Percentiles rank a stretch among this genome's conserved stretches.
Evolutionary conservation across 2,329 filamentous ascomycete species (phyloP).

Genomic region (Magnaporthales sp.): DNA sequence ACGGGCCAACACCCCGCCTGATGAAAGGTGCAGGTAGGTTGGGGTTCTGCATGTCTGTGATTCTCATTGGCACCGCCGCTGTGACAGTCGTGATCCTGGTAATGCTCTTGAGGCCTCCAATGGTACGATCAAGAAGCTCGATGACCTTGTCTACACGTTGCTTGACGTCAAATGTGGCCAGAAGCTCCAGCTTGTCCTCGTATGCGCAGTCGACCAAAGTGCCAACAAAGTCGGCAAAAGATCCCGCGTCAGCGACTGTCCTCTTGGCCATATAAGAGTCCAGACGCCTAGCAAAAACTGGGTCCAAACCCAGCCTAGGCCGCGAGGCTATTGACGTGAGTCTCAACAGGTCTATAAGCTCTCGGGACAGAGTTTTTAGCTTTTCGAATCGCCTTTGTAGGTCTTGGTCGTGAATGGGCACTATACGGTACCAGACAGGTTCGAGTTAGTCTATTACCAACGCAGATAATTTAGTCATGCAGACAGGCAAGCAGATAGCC

Average conservation of each 20-base stretch:
- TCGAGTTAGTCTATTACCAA: background rate
- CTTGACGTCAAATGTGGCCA: constrained; percentile 73
- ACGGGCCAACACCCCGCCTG: constrained; percentile 19
- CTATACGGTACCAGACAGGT: constrained; percentile 17
- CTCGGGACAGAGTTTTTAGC: constrained; percentile 75
- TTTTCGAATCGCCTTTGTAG: constrained; percentile 66
- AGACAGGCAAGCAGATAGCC: background rate
- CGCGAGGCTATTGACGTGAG: constrained; percentile 78
- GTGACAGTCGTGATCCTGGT: constrained; percentile 76
- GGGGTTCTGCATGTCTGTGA: constrained; percentile 41
- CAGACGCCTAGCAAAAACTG: constrained; percentile 75
- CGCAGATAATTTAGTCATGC: background rate
- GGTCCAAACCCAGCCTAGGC: constrained; percentile 61
- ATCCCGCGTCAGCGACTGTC: constrained; percentile 71
- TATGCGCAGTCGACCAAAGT: constrained; percentile 82
- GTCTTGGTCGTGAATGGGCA: constrained; percentile 40
- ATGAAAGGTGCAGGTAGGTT: constrained; percentile 12
- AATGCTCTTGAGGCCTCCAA: constrained; percentile 75
- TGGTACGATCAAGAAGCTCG: constrained; percentile 74
- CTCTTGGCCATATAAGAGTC: constrained; percentile 83
- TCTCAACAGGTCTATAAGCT: constrained; percentile 76
- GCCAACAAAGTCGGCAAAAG: constrained; percentile 92
- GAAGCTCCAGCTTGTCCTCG: constrained; percentile 82
- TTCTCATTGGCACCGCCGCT: constrained; percentile 44
- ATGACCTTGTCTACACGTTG: constrained; percentile 74